Conservation (phyloP, 441 rosid genomes). For the Brassica hybrid region DNA sequence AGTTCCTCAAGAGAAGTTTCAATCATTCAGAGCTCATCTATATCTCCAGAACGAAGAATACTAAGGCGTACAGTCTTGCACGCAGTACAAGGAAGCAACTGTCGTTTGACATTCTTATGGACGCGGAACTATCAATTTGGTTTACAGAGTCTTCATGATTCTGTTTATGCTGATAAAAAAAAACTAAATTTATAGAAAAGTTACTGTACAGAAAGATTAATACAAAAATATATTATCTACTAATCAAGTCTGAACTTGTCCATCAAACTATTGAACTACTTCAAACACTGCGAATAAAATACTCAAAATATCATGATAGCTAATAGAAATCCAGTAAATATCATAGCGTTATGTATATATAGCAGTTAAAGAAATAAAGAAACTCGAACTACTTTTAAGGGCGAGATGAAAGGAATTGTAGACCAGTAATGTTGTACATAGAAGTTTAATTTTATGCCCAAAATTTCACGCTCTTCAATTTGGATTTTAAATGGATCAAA, state of each 20-base stretch:
- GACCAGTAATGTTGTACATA: conserved; percentile 12
- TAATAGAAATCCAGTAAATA: not conserved
- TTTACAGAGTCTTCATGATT: not conserved
- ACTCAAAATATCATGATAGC: not conserved
- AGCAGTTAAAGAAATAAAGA: not conserved
- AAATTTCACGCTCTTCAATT: conserved; percentile 28
- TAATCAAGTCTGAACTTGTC: not conserved
- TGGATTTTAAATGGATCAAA: conserved; percentile 2
- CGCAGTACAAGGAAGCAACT: not conserved
- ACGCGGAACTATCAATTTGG: not conserved
- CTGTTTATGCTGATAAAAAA: not conserved
- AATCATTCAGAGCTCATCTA: not conserved
- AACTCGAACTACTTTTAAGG: not conserved
- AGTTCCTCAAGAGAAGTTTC: not conserved
- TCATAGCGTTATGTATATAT: not conserved
- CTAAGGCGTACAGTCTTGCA: not conserved
- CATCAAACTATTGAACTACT: not conserved
- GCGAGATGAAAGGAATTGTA: not conserved
- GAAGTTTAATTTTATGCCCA: conserved; percentile 27
- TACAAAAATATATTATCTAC: no score
- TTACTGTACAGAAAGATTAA: not conserved
- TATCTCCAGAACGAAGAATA: not conserved
- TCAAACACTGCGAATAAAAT: not conserved
- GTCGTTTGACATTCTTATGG: not conserved
- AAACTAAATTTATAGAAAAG: not conserved